Evolutionary conservation across 2,329 filamentous ascomycete genomes (phyloP), one percentile per base, ranked within the genome.

Genomic region (Fusarium subtropicale): DNA sequence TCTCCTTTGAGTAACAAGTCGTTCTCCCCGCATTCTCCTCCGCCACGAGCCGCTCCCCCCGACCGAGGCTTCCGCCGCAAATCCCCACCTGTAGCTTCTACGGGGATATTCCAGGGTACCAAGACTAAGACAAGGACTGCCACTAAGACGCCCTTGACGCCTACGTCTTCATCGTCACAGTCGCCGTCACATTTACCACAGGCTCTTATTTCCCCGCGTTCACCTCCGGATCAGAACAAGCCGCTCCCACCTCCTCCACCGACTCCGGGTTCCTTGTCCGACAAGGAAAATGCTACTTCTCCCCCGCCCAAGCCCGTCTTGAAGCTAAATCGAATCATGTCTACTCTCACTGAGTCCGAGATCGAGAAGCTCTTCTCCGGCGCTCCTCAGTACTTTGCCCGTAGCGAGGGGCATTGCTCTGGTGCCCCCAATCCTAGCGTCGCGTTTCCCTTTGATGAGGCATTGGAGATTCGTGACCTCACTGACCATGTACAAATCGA

Each of bases 351-450:
- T 71, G 84, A 87, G 46, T 80, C 83, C 41, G 88, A 91, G 69
- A 81, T 92, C 53, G 88, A 90, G 79, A 88, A 88, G 77, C 85
- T 92, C 73, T 93, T 92, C 81, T 91, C 90, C 28, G 90, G 91
- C n/a, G 91, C 91, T 44, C 91, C 91, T 67, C 90, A 92, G 76
- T 92, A 90, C 81, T 89, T 88, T 76, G 85, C 87, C 69, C 84
- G 87, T 54, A 85, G 84, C 60, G 85, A 88, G 71, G 86, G 86
- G 39, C 86, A 89, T 76, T 86, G 83, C 75, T 85, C 84, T 61
- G 87, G 84, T 52, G 86, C 88, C 38, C 86, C 87, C 24, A 85
- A 88, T 71, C 89, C 90, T 24, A 87, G 83, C 50, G 88, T 90
- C 30, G 87, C 88, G 38, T 92, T 89, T 75, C 90, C 90, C 2